These are phyloP conservation scores for Phaffomyces antillensis DNA, from an alignment of 805 yeast genomes.

Conservation along the genomic window DNA sequence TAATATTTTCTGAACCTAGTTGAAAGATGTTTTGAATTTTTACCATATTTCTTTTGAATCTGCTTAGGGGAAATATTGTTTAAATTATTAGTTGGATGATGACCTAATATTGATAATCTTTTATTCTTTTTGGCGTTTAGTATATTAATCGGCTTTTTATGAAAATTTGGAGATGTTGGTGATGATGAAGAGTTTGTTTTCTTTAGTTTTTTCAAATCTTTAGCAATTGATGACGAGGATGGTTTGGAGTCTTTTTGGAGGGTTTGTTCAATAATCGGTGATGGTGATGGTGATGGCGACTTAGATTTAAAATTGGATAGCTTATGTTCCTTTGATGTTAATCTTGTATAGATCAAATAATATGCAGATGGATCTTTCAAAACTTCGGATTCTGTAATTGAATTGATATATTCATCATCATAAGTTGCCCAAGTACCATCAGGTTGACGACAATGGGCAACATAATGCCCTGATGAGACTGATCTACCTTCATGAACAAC, in stretches of 20 bases:
- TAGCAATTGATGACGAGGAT: not conserved
- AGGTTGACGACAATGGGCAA: conserved; percentile 87
- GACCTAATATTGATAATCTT: conserved; percentile 6
- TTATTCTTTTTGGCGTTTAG: conserved; percentile 9
- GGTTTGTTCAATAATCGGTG: not conserved
- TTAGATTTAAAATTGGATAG: not conserved
- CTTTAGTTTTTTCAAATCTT: not conserved
- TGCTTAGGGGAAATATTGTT: conserved; percentile 14
- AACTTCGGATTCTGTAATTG: conserved; percentile 64
- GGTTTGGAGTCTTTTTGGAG: no score
- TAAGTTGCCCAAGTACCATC: conserved; percentile 90
- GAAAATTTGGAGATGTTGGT: not conserved
- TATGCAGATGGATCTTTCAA: conserved; percentile 85
- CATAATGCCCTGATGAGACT: conserved; percentile 86
- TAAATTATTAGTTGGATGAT: conserved; percentile 20
- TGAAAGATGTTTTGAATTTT: conserved; percentile 12
- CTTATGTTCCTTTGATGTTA: conserved; percentile 47
- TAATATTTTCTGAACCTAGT: conserved; percentile 19
- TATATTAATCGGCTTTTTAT: not conserved
- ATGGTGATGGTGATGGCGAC: not conserved
- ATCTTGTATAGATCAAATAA: conserved; percentile 75
- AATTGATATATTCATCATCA: conserved; percentile 85
- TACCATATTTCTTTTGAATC: conserved; percentile 15
- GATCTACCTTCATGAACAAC: conserved; percentile 94
- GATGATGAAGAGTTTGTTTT: not conserved